Conservation (phyloP, 2,329 filamentous ascomycete species). For the Chrysoporthe cubensis region DNA sequence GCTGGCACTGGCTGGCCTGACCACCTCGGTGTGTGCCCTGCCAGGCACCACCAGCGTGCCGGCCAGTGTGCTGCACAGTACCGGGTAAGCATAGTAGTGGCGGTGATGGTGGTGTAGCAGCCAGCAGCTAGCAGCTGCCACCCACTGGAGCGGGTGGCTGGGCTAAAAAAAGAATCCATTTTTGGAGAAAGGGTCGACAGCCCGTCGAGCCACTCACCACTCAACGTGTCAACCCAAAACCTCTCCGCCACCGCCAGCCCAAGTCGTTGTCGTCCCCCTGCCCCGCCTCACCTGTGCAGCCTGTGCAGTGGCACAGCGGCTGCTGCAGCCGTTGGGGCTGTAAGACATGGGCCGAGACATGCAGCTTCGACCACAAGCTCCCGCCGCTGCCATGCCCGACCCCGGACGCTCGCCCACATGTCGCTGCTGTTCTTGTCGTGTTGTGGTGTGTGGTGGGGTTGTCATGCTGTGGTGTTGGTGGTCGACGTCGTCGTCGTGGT, state of each 20-base stretch:
- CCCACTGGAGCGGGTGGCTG: neutral
- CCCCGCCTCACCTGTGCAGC: neutral
- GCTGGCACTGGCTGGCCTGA: no score
- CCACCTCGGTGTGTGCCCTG: no score
- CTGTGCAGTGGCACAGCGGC: neutral
- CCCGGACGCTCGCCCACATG: no score
- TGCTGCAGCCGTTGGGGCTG: slow-evolving; percentile 1
- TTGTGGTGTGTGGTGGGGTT: neutral
- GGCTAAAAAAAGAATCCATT: slow-evolving; percentile 6
- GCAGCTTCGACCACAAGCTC: neutral
- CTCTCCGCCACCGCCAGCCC: neutral
- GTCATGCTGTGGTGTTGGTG: neutral
- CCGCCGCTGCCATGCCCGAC: no score
- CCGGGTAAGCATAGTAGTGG: neutral
- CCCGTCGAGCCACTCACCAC: neutral
- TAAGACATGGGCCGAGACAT: neutral
- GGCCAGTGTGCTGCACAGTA: neutral
- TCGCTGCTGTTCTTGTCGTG: neutral
- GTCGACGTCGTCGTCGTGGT: neutral
- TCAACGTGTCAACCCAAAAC: neutral
- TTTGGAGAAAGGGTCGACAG: no score
- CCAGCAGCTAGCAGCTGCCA: neutral
- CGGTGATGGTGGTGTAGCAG: neutral
- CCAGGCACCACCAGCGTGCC: no score
- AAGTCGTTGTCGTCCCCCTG: neutral